A percentile compares a stretch with the other conserved stretches of the same genome.
Conservation (phyloP, 139 green algal species). For the Astrephomene gubernaculifera region DNA sequence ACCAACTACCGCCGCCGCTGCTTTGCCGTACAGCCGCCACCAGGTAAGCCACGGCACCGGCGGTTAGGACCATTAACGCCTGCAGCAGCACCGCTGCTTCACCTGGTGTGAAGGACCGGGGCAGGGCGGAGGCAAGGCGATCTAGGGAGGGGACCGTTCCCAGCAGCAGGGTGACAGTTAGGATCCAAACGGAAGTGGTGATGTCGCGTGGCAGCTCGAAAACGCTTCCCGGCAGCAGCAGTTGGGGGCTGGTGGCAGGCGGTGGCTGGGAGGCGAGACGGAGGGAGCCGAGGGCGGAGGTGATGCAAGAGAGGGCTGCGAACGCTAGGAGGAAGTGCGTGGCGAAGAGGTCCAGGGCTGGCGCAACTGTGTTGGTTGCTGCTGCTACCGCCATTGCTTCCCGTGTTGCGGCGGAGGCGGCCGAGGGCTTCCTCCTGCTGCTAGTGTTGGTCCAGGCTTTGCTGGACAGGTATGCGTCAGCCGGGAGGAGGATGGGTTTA, state of each 20-base stretch:
- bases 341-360: background rate
- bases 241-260: background rate
- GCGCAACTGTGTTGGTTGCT: background rate
- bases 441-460: background rate
- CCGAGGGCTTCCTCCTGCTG: background rate
- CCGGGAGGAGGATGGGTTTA: background rate
- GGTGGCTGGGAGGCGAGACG: background rate
- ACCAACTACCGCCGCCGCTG: too few relatives aligned
- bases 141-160: conserved; percentile 25
- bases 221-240: conserved; percentile 30
- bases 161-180: conserved; percentile 1
- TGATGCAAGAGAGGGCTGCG: background rate
- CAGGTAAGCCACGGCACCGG: conserved; percentile 18
- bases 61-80: conserved; percentile 33
- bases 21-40: conserved; percentile 41
- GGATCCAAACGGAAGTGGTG: background rate
- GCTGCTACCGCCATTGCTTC: background rate
- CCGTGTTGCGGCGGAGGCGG: background rate
- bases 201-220: conserved; percentile 28
- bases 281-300: background rate
- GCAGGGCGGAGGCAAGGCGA: conserved; percentile 49
- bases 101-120: conserved; percentile 60
- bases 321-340: background rate
- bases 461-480: background rate
- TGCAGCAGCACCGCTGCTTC: conserved; percentile 62